phyloP scores from a whole-genome alignment of 148 eudicot genomes.

The Dysphania ambrosioides region DNA sequence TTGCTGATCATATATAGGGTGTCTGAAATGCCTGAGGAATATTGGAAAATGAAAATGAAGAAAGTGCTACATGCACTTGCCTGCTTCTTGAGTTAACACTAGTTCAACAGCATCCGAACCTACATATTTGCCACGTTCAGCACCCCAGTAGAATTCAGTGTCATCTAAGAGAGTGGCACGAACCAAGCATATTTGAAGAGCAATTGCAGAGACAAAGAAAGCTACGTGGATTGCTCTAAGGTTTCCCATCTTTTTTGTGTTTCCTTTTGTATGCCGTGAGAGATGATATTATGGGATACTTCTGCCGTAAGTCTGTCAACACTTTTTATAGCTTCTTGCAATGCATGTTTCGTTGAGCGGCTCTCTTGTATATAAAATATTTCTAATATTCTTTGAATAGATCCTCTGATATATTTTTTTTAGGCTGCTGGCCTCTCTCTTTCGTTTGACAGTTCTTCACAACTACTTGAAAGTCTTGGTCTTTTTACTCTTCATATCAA shows the following conservation, averaged over 20 bases:
- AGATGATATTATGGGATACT: slow-evolving; percentile 5
- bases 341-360: background rate
- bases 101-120: slow-evolving; percentile 41
- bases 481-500: background rate
- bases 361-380: background rate
- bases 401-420: slow-evolving; percentile 5
- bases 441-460: slow-evolving; percentile 1
- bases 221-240: slow-evolving; percentile 28
- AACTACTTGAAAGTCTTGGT: background rate
- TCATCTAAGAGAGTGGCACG: slow-evolving; percentile 29
- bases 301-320: slow-evolving; percentile 12
- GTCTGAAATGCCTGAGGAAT: background rate
- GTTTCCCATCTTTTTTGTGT: slow-evolving; percentile 34
- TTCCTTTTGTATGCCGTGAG: background rate
- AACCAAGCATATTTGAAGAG: slow-evolving; percentile 34
- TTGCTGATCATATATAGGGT: background rate
- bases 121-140: slow-evolving; percentile 16
- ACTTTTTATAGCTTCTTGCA: slow-evolving; percentile 33
- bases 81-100: slow-evolving; percentile 37
- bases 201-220: slow-evolving; percentile 24
- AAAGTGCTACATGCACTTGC: slow-evolving; percentile 24
- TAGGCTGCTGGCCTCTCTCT: background rate
- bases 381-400: slow-evolving; percentile 11
- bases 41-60: background rate
- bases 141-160: slow-evolving; percentile 47